phyloP scores from a whole-genome alignment of 1,139 yeast species.

The Sugiyamaella paludigena region DNA sequence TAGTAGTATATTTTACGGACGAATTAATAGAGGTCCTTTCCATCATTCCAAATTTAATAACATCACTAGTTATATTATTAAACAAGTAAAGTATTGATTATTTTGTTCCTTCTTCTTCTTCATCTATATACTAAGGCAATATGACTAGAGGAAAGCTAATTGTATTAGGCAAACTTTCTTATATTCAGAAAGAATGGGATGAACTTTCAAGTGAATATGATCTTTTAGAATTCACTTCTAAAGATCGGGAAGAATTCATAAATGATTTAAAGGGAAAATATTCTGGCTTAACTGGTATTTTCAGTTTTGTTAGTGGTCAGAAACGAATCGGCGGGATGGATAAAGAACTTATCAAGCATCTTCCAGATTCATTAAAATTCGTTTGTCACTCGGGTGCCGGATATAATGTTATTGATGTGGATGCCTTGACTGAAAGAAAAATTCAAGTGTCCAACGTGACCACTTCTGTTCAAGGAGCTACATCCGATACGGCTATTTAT shows the following conservation, averaged over 20 bases:
- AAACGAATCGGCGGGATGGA: slow-evolving; percentile 63
- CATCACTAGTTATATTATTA: too few relatives aligned
- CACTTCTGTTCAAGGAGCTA: slow-evolving; percentile 65
- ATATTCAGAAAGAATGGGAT: slow-evolving; percentile 27
- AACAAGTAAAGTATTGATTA: too few relatives aligned
- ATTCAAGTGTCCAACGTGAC: slow-evolving; percentile 69
- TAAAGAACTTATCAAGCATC: slow-evolving; percentile 56
- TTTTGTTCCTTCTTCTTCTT: too few relatives aligned
- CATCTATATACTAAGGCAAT: too few relatives aligned
- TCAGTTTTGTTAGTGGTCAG: slow-evolving; percentile 36
- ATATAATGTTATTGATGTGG: slow-evolving; percentile 63
- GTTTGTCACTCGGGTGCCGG: slow-evolving; percentile 91
- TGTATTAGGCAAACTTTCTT: slow-evolving; percentile 11
- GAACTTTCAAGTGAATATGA: slow-evolving; percentile 29
- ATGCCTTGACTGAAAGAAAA: slow-evolving; percentile 47
- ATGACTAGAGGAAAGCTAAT: slow-evolving; percentile 15
- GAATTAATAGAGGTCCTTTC: too few relatives aligned
- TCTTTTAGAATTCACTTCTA: slow-evolving; percentile 20
- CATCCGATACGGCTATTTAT: slow-evolving; percentile 70
- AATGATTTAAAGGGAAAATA: slow-evolving; percentile 34
- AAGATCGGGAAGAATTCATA: slow-evolving; percentile 35
- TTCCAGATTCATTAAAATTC: slow-evolving; percentile 63
- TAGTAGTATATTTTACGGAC: too few relatives aligned
- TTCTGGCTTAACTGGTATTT: slow-evolving; percentile 39
- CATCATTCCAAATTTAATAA: too few relatives aligned